Conservation (phyloP, 257 asterid species). For the Orobanche coerulescens region DNA sequence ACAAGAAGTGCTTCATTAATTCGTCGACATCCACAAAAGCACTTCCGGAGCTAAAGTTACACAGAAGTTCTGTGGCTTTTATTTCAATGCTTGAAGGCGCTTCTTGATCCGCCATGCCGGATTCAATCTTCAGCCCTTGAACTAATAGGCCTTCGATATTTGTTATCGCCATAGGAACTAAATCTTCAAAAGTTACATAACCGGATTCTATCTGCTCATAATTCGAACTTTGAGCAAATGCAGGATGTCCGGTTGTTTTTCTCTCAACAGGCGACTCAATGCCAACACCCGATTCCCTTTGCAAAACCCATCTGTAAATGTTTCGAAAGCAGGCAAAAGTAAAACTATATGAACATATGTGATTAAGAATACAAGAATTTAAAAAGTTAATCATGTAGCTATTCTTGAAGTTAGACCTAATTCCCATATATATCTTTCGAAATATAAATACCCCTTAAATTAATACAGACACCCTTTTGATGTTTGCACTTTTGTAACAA, state of each 20-base stretch:
- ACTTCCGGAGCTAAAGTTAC: conserved; percentile 18
- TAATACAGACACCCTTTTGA: background rate
- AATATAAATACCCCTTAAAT: background rate
- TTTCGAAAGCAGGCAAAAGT: conserved; percentile 10
- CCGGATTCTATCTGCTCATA: conserved; percentile 33
- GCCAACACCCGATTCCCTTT: conserved; percentile 10
- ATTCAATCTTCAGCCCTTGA: conserved; percentile 72
- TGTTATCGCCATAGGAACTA: conserved; percentile 48
- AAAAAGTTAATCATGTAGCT: background rate
- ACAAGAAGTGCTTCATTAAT: conserved; percentile 35
- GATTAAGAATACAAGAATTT: too few relatives aligned
- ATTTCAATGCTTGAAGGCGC: conserved; percentile 43
- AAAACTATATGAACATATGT: background rate
- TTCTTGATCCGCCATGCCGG: conserved; percentile 53
- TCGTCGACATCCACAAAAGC: conserved; percentile 33
- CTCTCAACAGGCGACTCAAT: conserved; percentile 15
- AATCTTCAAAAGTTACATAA: conserved; percentile 42
- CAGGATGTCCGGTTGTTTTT: conserved; percentile 17
- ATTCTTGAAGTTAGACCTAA: background rate
- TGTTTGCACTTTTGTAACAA: too few relatives aligned
- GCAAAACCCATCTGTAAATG: conserved; percentile 28
- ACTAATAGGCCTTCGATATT: conserved; percentile 57
- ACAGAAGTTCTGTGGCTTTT: conserved; percentile 13
- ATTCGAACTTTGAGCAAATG: conserved; percentile 14
- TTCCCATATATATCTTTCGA: too few relatives aligned